Evolutionary conservation across 1,284 basidiomycete species (phyloP), one percentile per base, ranked within the genome.

Genomic region (Trichosporon sp.): DNA sequence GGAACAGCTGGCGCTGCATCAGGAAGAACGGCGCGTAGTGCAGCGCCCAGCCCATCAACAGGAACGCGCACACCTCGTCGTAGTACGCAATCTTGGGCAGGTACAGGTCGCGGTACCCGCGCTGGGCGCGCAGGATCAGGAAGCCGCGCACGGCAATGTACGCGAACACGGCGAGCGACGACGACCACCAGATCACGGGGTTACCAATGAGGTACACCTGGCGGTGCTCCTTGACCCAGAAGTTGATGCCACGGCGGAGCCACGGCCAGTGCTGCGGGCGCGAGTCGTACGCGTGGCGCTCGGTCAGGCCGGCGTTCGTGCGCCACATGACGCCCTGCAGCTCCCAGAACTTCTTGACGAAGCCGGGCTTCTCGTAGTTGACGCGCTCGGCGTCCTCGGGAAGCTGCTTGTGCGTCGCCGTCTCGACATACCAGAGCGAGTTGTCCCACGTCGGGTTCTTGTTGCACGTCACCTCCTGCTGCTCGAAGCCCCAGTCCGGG

Each of bases 1-100:
- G 83, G 88, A 98, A 98, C 60, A 98, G 88, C 80, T 99, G 96
- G 27, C 96, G 92, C 64, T 88, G 85, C 96, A 98, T 98, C 74
- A 97, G 85, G 87, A 89, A 98, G 87, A 99, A 99, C 11, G 96
- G 96, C 78, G 93, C 86, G 84, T 96, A 98, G 85, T 98, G 96
- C 58, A 98, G 78, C n/a, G 86, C 86, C 93, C 95, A 98, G 65
- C 92, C 94, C n/a, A 92, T 82, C 82, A 93, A 90, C 66, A 98
- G 88, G 88, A 98, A 98, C 0, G 91, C 91, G 72, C 92, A 94
- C 1, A 95, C 86, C 51, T 89, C 85, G 83, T 98, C 95, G 83
- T 99, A 99, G 82, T 95, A 95, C 56, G 91, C 89, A 35, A 96
- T 88, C 78, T 90, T 91, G 74, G 91, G 93, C 81, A 91, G 91